Evolutionary conservation across 2,329 filamentous ascomycete genomes (phyloP), one percentile per base, ranked within the genome.

Genomic region (Aspergillus ochraceoroseus): DNA sequence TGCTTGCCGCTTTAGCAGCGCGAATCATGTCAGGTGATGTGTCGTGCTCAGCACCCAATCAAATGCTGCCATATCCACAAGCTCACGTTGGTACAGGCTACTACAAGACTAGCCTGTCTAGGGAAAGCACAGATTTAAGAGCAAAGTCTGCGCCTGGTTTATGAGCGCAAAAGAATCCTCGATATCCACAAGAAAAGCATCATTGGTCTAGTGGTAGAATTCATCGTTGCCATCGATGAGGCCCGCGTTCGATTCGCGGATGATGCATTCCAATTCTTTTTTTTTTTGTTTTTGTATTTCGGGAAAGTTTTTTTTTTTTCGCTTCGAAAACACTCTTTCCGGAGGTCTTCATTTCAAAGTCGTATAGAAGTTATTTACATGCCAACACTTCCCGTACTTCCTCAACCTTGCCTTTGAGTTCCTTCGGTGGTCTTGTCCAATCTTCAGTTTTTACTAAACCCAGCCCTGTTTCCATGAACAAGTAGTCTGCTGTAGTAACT

Each of bases 161-260:
- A 5, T 22, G 20, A 22, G 9, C 20, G 20, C 20, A 22, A 22
- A 22, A 22, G 5, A n/a, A 5, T 9, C 20, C 9, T 22, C 20
- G 7, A 1, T 12, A 14, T 27, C 2, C 18, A 5, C 18, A 19
- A 7, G 9, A 52, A 46, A 18, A 55, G 62, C 63, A 65, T 64
- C 59, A 62, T 65, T 66, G 62, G 63, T 65, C 62, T 66, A 66
- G 63, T 66, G 63, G 63, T 66, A 66, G 63, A 65, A 65, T 65
- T 65, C 62, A 55, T 65, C 62, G 62, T 65, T 65, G 63, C 63
- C 63, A 66, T 67, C 64, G 64, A 67, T 56, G 64, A 66, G 64
- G 63, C 63, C 63, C 64, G 64, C 64, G 64, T 67, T 67, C 64
- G 64, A 67, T 67, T 67, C 64, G 64, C 64, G 64, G 64, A 66